Conservation (phyloP, 176 grass and related monocot genomes). For the Melocanna baccifera region DNA sequence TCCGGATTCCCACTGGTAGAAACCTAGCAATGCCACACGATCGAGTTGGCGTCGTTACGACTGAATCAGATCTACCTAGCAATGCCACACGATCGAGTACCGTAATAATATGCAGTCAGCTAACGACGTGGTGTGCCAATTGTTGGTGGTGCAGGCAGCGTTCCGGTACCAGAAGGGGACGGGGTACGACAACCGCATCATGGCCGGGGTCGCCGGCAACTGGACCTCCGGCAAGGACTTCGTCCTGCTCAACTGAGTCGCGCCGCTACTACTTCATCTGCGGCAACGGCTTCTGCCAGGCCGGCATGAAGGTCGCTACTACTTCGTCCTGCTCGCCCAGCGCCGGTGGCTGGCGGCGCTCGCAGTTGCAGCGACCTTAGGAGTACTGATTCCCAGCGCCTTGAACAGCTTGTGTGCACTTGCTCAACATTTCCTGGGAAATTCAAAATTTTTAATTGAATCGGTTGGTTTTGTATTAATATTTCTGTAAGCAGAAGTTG, state of each 20-base stretch:
- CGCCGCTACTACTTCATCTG: slow-evolving; percentile 79
- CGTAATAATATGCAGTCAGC: neutral
- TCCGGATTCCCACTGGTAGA: neutral
- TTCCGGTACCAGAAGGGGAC: slow-evolving; percentile 86
- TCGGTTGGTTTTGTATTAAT: neutral
- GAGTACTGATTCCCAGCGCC: neutral
- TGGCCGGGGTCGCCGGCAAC: slow-evolving; percentile 69
- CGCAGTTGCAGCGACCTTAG: neutral
- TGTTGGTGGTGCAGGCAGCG: slow-evolving; percentile 44
- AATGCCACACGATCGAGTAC: neutral
- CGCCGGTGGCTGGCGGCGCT: neutral
- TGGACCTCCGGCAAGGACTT: slow-evolving; percentile 96
- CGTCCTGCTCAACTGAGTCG: slow-evolving; percentile 52
- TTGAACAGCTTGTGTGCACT: neutral
- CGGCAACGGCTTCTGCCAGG: slow-evolving; percentile 73
- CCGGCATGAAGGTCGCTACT: slow-evolving; percentile 74
- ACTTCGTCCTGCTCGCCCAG: slow-evolving; percentile 17
- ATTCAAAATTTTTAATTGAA: neutral
- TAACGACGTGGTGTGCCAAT: neutral
- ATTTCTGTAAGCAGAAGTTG: neutral
- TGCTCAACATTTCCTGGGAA: no score
- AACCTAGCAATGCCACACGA: neutral
- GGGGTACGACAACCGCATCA: slow-evolving; percentile 86
- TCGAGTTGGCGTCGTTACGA: neutral
- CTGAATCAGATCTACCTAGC: neutral